phyloP scores from a whole-genome alignment of 129 eudicot species.

The Arctium minus region DNA sequence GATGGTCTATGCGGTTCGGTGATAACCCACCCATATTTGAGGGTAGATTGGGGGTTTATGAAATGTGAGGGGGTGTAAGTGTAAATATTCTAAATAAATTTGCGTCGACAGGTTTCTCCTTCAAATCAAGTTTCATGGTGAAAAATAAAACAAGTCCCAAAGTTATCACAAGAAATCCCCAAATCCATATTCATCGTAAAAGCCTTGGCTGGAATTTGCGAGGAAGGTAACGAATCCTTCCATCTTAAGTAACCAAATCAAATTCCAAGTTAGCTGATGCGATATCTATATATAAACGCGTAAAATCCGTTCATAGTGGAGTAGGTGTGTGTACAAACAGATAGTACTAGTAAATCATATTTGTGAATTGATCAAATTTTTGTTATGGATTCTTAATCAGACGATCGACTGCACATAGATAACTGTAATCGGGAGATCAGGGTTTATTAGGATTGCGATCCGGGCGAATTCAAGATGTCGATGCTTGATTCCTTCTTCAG shows the following conservation, averaged over 20 bases:
- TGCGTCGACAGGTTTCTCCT: constrained; percentile 6
- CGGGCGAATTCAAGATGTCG: constrained; percentile 33
- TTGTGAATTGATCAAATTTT: constrained; percentile 3
- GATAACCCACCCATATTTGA: background rate
- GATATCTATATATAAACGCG: constrained; percentile 16
- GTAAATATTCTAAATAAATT: background rate
- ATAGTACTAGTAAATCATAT: background rate
- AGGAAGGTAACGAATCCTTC: constrained; percentile 13
- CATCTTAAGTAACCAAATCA: constrained; percentile 22
- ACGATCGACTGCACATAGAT: background rate
- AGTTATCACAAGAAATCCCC: constrained; percentile 10
- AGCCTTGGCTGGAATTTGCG: constrained; percentile 7
- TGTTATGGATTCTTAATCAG: background rate
- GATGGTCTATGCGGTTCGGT: too few species aligned
- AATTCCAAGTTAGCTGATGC: background rate
- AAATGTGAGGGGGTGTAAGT: background rate
- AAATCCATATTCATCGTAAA: constrained; percentile 11
- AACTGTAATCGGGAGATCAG: constrained; percentile 3
- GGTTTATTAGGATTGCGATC: constrained; percentile 7
- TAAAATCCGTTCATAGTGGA: constrained; percentile 29
- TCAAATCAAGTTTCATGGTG: background rate
- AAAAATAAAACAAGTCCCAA: background rate
- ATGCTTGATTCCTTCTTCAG: constrained; percentile 83
- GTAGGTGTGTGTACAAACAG: constrained; percentile 14
- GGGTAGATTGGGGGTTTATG: background rate